These are phyloP conservation scores for Raffaelea arxii DNA, from an alignment of 2,329 filamentous ascomycete species.

Conservation along the genomic window DNA sequence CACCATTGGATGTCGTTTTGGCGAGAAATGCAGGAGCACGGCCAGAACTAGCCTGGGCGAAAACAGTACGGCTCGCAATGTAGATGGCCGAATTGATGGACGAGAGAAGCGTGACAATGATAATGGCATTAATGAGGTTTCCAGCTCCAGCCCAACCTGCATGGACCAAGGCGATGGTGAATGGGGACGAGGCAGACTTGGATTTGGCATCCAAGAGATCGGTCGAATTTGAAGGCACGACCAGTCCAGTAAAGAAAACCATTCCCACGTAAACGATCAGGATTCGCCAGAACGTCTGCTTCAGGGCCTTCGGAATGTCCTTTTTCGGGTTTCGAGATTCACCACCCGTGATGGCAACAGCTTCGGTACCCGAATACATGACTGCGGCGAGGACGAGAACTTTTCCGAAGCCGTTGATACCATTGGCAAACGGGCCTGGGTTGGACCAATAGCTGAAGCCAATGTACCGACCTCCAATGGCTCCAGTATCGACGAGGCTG, in stretches of 20 bases:
- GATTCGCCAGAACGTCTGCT: constrained; percentile 21
- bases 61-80: constrained; percentile 47
- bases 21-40: constrained; percentile 48
- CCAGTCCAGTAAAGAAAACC: constrained; percentile 20
- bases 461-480: constrained; percentile 15
- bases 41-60: constrained; percentile 46
- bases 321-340: constrained; percentile 13
- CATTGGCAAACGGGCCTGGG: constrained; percentile 44
- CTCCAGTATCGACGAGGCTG: constrained; percentile 30
- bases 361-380: constrained; percentile 17
- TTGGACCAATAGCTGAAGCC: constrained; percentile 30
- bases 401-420: constrained; percentile 32
- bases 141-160: constrained; percentile 59
- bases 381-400: constrained; percentile 27
- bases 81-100: constrained; percentile 57
- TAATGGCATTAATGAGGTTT: constrained; percentile 65
- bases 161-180: constrained; percentile 56
- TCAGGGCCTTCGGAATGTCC: constrained; percentile 13
- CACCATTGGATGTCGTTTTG: constrained; percentile 38
- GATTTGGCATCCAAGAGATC: constrained; percentile 21
- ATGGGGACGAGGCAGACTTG: constrained; percentile 39
- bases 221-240: constrained; percentile 18
- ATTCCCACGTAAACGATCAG: constrained; percentile 21
- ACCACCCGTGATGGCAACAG: constrained; percentile 12
- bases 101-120: constrained; percentile 62